Evolutionary conservation across 805 yeast genomes (phyloP).

Genomic region (Suhomyces vadensis): DNA sequence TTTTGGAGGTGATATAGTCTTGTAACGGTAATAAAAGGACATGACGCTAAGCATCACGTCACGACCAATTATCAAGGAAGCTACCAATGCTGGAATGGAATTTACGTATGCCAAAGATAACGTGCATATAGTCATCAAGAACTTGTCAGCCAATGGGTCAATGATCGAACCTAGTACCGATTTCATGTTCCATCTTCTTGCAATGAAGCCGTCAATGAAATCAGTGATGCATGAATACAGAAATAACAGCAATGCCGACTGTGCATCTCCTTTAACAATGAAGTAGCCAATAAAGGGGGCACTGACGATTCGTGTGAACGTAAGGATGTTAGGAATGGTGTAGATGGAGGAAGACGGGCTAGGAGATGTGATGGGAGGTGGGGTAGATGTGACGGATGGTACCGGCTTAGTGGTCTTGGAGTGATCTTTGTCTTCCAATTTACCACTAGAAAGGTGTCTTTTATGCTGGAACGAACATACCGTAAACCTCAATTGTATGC

Average conservation of each 20-base stretch:
- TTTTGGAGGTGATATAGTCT: constrained; percentile 72
- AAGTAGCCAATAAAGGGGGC: constrained; percentile 86
- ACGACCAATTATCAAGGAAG: constrained; percentile 75
- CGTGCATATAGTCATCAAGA: constrained; percentile 84
- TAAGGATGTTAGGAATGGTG: constrained; percentile 84
- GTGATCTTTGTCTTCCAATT: too few species aligned
- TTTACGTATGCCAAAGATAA: constrained; percentile 67
- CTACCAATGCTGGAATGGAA: constrained; percentile 66
- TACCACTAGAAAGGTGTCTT: too few species aligned
- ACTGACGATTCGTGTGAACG: constrained; percentile 73
- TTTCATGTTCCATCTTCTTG: constrained; percentile 72
- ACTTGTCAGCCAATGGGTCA: constrained; percentile 95
- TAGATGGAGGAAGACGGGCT: not conserved
- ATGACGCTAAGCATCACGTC: constrained; percentile 72
- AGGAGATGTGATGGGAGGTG: too few species aligned
- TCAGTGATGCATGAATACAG: constrained; percentile 89
- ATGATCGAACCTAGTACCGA: constrained; percentile 86
- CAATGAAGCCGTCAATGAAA: constrained; percentile 87
- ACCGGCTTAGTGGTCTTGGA: too few species aligned
- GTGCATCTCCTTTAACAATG: constrained; percentile 62
- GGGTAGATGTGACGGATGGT: too few species aligned
- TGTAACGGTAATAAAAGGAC: constrained; percentile 71
- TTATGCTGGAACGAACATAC: too few species aligned
- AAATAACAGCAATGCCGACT: constrained; percentile 70
- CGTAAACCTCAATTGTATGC: too few species aligned